Conservation (phyloP, 768 basidiomycete species). For the Baorangia bicolor region DNA sequence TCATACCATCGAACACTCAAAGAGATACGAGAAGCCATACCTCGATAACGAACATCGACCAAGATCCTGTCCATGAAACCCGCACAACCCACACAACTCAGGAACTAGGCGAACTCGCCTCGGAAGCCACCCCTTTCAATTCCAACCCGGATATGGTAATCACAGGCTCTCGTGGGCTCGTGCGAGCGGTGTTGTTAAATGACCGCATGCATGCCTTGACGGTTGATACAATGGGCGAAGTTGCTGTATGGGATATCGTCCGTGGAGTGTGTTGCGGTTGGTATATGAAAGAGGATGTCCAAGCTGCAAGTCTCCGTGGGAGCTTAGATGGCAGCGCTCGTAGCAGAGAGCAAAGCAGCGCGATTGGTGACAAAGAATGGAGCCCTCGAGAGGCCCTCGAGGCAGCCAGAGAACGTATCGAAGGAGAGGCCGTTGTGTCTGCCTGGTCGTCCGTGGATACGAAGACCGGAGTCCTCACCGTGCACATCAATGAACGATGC, state of each 20-base stretch:
- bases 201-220: constrained; percentile 89
- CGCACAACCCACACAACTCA: constrained; percentile 55
- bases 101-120: constrained; percentile 76
- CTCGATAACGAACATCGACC: constrained; percentile 23
- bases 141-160: constrained; percentile 67
- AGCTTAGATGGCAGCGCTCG: constrained; percentile 41
- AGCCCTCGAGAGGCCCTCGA: constrained; percentile 86
- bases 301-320: constrained; percentile 49
- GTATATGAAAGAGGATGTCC: constrained; percentile 65
- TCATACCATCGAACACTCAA: constrained; percentile 27
- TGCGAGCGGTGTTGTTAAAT: constrained; percentile 79
- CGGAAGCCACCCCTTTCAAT: constrained; percentile 64
- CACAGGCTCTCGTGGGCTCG: constrained; percentile 74
- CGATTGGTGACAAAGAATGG: constrained; percentile 43
- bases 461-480: constrained; percentile 80
- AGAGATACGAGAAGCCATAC: constrained; percentile 17
- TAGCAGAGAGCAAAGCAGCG: constrained; percentile 33
- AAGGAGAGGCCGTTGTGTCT: constrained; percentile 85
- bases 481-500: constrained; percentile 83
- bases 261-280: constrained; percentile 72
- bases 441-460: constrained; percentile 91
- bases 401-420: constrained; percentile 85
- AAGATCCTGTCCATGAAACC: constrained; percentile 37
- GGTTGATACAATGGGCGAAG: constrained; percentile 83
- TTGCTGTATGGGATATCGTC: constrained; percentile 92